phyloP scores from a whole-genome alignment of 139 green algal genomes.

The Chlorella sp. region DNA sequence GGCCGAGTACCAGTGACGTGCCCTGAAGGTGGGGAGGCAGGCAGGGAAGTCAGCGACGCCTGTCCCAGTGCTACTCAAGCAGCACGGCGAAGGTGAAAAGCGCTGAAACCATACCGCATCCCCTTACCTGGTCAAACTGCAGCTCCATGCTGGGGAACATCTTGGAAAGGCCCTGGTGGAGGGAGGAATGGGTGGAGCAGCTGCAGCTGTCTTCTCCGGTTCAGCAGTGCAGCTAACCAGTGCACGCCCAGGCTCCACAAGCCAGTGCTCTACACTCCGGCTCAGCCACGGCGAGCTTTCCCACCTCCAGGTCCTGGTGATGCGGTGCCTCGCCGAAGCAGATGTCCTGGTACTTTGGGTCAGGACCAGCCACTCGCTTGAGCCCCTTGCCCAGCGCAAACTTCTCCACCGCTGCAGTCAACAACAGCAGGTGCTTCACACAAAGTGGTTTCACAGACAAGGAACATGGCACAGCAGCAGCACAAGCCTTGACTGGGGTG shows the following conservation, averaged over 20 bases:
- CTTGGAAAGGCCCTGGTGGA: slow-evolving; percentile 40
- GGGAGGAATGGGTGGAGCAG: too few species aligned
- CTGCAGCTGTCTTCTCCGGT: too few species aligned
- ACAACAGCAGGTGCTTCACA: neutral
- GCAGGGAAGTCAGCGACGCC: too few species aligned
- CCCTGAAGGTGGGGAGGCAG: neutral
- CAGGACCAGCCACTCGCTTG: slow-evolving; percentile 38
- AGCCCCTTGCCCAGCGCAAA: slow-evolving; percentile 28
- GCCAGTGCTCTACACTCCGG: too few species aligned
- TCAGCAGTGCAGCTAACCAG: too few species aligned
- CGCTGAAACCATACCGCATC: too few species aligned
- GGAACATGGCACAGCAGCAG: neutral
- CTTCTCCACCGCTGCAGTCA: slow-evolving; percentile 19
- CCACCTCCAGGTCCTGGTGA: slow-evolving; percentile 34
- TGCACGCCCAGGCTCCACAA: too few species aligned
- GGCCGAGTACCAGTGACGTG: slow-evolving; percentile 59
- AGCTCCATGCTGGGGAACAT: slow-evolving; percentile 80
- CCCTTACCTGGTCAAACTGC: slow-evolving; percentile 56
- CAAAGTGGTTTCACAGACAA: neutral
- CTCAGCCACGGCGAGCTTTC: too few species aligned
- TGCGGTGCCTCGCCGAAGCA: slow-evolving; percentile 78
- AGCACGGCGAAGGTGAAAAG: too few species aligned
- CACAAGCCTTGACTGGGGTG: slow-evolving; percentile 27
- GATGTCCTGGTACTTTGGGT: slow-evolving; percentile 87
- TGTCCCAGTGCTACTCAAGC: neutral